Evolutionary conservation across 345 rosid genomes (phyloP).

Genomic region (Melaleuca quinquenervia): DNA sequence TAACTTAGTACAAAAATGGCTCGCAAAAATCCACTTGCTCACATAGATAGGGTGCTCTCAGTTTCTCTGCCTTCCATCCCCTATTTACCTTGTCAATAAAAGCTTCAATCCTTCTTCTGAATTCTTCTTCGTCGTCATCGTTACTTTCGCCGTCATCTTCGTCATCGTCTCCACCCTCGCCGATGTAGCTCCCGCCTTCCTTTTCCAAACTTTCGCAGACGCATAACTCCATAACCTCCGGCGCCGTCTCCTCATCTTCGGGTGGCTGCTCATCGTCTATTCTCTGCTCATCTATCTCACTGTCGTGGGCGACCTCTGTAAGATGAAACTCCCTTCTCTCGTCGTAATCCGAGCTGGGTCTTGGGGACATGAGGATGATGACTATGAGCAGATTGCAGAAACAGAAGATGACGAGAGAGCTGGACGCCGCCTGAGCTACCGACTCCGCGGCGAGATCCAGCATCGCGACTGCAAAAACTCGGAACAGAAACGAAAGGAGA

Average conservation of each 20-base stretch:
- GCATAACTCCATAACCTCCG: not conserved
- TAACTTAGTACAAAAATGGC: not conserved
- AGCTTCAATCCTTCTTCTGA: slow-evolving; percentile 49
- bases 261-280: not conserved
- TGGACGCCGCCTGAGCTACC: slow-evolving; percentile 26
- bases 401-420: slow-evolving; percentile 30
- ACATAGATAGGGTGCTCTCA: not conserved
- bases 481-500: not conserved
- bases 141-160: not conserved
- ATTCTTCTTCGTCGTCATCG: slow-evolving; percentile 19
- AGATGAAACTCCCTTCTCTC: not conserved
- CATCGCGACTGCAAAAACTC: slow-evolving; percentile 1
- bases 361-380: slow-evolving; percentile 25
- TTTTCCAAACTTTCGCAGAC: not conserved
- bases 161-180: not conserved
- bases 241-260: not conserved
- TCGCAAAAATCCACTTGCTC: not conserved
- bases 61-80: slow-evolving; percentile 42
- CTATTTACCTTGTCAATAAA: slow-evolving; percentile 41
- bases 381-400: slow-evolving; percentile 36
- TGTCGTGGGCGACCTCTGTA: not conserved
- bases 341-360: not conserved
- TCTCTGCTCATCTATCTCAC: not conserved
- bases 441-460: slow-evolving; percentile 16
- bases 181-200: not conserved